Percentiles rank a stretch among this genome's conserved stretches.
Conservation (phyloP, 257 asterid species). For the Osmanthus fragrans region DNA sequence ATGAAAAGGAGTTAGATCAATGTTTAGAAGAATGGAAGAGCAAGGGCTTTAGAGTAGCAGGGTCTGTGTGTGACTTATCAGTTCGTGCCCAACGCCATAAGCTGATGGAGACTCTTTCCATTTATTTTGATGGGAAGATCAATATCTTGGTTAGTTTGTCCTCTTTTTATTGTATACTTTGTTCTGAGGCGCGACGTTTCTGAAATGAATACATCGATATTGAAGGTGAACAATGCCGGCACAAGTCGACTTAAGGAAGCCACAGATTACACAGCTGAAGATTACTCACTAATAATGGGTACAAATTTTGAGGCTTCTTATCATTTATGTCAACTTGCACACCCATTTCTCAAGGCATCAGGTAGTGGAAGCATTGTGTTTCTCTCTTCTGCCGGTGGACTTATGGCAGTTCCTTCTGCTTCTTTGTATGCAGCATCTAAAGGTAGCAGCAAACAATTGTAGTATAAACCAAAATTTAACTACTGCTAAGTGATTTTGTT, state of each 20-base stretch:
- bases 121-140: constrained; percentile 31
- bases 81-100: too few species aligned
- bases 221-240: constrained; percentile 65
- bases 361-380: constrained; percentile 51
- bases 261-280: constrained; percentile 39
- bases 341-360: constrained; percentile 64
- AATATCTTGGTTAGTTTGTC: constrained; percentile 37
- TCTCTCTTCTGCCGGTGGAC: constrained; percentile 69
- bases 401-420: constrained; percentile 45
- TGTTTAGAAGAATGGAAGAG: constrained; percentile 28
- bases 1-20: constrained; percentile 23
- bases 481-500: not conserved
- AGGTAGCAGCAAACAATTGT: constrained; percentile 29
- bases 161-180: not conserved
- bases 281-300: constrained; percentile 42
- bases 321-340: constrained; percentile 50
- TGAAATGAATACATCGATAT: not conserved
- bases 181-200: not conserved
- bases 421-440: constrained; percentile 62
- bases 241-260: constrained; percentile 36
- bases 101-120: constrained; percentile 14
- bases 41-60: constrained; percentile 32
- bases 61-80: constrained; percentile 17
- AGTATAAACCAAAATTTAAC: constrained; percentile 3
- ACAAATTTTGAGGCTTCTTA: constrained; percentile 59